Evolutionary conservation across 78 protist genomes (phyloP), one percentile per base, ranked within the genome.

Genomic region (Guillardia theta): DNA sequence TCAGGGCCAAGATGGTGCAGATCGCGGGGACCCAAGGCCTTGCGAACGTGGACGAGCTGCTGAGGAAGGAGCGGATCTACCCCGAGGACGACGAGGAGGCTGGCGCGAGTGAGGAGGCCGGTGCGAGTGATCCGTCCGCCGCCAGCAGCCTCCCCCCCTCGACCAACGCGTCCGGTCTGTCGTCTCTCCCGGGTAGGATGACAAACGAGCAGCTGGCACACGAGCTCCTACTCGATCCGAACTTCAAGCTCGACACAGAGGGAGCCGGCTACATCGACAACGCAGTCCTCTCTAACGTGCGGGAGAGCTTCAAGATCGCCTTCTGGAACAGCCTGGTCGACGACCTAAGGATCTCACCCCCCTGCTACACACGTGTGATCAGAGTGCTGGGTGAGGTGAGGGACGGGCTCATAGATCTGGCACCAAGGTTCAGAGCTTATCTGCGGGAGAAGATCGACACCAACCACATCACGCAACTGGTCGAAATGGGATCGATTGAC

Each of bases 121-220:
- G n/a, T n/a, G n/a, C n/a, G n/a, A n/a, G n/a, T n/a, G n/a, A n/a
- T n/a, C n/a, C n/a, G n/a, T n/a, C n/a, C 70, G 70, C 70, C 70
- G 70, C 70, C 70, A 58, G 70, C 70, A 58, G 21, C 70, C 70
- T 24, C 70, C 70, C 39, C 39, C 70, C 70, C 70, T 58, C 39
- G n/a, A n/a, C n/a, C n/a, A n/a, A n/a, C n/a, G n/a, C n/a, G n/a
- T 58, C 21, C 70, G n/a, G n/a, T n/a, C n/a, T n/a, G n/a, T 58
- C 70, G 27, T 27, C 39, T 58, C 70, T 58, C 70, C 70, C 70
- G 70, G 70, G 70, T 30, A 58, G 70, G 70, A 58, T 70, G 41
- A 70, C 87, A 22, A 70, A 70, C 41, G 87, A 70, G 87, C 87
- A 70, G 87, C 87, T 70, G 33, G 87, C 87, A 27, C 87, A 70